Base-by-base conservation (phyloP, 176 grass and related monocot species). In the Tuctoria greenei region DNA sequence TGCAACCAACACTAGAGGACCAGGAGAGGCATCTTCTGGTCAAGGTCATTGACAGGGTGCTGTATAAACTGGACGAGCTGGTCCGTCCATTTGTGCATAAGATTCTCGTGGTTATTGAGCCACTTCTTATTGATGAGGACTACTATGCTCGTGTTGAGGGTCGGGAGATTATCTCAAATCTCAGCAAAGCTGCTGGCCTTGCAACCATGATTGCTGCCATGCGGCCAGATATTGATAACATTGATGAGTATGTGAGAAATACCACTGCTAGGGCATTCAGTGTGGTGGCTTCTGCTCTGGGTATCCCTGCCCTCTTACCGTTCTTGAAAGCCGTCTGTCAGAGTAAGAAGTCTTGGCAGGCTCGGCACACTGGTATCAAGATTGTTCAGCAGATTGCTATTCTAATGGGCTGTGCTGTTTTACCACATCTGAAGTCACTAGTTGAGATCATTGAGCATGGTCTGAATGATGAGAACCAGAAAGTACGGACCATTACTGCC, bases 71-170 rank as follows among this genome's bases (percentile, higher is more conserved):
- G 10, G 95, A 99, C 84, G 95, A 99, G 82, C 78, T 99, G 68
- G 95, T 99, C 15, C 84, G 95, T 55, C 95, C 95, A 56, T 99
- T 99, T 24, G 95, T 99, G 51, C 95, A 99, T 75, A 99, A 99
- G 76, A 99, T 99, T 60, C 87, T 99, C 36, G 91, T 99, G 58
- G 95, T 99, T 78, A 99, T 99, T 23, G 91, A 95, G 43, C 91
- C 95, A 34, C 80, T 99, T 81, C 66, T 99, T 52, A 99, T 99
- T 82, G 95, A 95, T 81, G 95, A 99, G 51, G 95, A 99, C 64
- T 99, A 99, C 43, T 99, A 99, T 86, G 95, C 95, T 75, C 95
- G 95, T 77, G 91, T 99, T 69, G 95, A 99, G 84, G 95, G 95
- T 12, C 55, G 91, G 74, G 95, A 99, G 24, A 99, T 99, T 3